Conservation (phyloP, 176 grass and related monocot genomes). For the Avena atlantica region DNA sequence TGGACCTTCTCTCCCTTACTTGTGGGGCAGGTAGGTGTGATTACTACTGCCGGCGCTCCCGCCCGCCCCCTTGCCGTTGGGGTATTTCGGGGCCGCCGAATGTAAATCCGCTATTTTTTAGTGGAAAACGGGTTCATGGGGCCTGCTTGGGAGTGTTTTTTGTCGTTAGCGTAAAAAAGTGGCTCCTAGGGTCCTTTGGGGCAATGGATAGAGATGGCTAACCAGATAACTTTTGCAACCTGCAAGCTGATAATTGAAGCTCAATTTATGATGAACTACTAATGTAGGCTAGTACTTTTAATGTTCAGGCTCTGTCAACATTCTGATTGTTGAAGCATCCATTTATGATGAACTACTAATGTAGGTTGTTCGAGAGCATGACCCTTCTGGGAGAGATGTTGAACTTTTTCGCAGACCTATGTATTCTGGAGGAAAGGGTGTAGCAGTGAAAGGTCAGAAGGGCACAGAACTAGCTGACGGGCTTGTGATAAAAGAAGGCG, state of each 20-base stretch:
- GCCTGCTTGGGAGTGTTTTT: too few species aligned
- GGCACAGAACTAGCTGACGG: conserved; percentile 74
- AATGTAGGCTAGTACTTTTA: neutral
- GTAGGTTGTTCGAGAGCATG: conserved; percentile 93
- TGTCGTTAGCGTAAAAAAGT: too few species aligned
- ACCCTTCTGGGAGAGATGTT: conserved; percentile 76
- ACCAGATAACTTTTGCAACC: neutral
- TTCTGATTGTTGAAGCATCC: conserved; percentile 3
- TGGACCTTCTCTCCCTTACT: too few species aligned
- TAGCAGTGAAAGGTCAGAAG: conserved; percentile 63
- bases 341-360: conserved; percentile 21
- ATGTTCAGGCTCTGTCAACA: neutral
- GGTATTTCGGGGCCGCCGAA: too few species aligned
- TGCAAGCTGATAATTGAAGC: neutral
- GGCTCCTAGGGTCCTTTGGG: too few species aligned
- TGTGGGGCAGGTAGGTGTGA: too few species aligned
- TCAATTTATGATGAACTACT: too few species aligned
- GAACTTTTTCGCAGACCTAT: conserved; percentile 74
- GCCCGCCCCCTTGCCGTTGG: too few species aligned
- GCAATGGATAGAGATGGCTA: too few species aligned
- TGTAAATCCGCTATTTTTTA: too few species aligned
- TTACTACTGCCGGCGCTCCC: too few species aligned
- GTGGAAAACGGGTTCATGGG: too few species aligned
- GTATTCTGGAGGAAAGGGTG: conserved; percentile 74
- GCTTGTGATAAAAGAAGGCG: conserved; percentile 72